Evolutionary conservation across 2,329 filamentous ascomycete genomes (phyloP), one percentile per base, ranked within the genome.

Genomic region (Neonectria neomacrospora): DNA sequence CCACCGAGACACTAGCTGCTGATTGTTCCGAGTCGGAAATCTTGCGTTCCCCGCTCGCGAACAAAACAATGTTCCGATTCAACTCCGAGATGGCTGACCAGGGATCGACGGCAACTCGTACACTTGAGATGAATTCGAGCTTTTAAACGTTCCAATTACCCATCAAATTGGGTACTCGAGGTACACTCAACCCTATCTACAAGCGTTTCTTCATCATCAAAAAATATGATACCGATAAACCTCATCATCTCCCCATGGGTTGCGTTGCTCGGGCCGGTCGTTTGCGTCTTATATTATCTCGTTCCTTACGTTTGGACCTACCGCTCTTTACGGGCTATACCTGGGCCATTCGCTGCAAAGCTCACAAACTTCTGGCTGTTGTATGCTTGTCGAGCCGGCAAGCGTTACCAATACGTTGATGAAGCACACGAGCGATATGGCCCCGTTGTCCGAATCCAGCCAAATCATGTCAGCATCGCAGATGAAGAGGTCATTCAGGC

Each of bases 321-420:
- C n/a, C 37, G 37, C n/a, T 41, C 37, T 41, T 20, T 41, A 16
- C 37, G 37, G 8, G n/a, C 16, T 11, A 41, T 92, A 14, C 89
- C 90, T 0, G 84, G 85, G 0, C 89, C 90, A 0, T 88, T 90
- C 68, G 83, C 86, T 0, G 85, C 85, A 0, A 81, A 83, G 42
- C 92, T 94, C 76, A 87, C 89, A 34, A 93, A 94, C 71, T 79
- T 96, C 22, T 97, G 94, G 94, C 85, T 97, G 22, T 78, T 97
- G 55, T 80, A 82, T 7, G 84, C 88, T 16, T 82, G 81, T 58
- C 88, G 94, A 2, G 82, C 85, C 4, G 93, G 93, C 2, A 82
- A 83, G 47, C 83, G 91, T 8, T 93, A 86, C 73, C 68, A 79
- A 30, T 80, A 82, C 3, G 88, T 96, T 14, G 84, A 96, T 71